phyloP scores from a whole-genome alignment of 306 rosid genomes.

The Trifolium pratense region DNA sequence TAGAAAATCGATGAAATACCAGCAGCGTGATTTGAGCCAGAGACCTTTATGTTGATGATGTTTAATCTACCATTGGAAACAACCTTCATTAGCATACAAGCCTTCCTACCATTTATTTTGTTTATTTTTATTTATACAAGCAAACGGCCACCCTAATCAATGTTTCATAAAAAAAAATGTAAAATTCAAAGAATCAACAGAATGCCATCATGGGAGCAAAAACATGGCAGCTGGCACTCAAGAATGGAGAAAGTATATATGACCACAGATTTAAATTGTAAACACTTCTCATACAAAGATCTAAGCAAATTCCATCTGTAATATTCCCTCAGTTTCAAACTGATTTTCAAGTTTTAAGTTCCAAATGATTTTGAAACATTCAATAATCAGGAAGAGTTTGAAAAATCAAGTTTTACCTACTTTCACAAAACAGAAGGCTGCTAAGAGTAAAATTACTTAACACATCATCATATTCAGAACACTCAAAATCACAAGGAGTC shows the following conservation, averaged over 20 bases:
- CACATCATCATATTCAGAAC: not conserved
- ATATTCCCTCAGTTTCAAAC: slow-evolving; percentile 26
- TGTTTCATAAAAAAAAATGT: slow-evolving; percentile 19
- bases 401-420: slow-evolving; percentile 22
- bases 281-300: slow-evolving; percentile 20
- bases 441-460: slow-evolving; percentile 22
- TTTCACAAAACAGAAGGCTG: slow-evolving; percentile 17
- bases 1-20: slow-evolving; percentile 5
- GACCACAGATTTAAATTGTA: slow-evolving; percentile 17
- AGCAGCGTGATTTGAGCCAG: not conserved
- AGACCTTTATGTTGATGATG: slow-evolving; percentile 8
- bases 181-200: slow-evolving; percentile 30
- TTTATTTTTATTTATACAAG: slow-evolving; percentile 8
- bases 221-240: slow-evolving; percentile 29
- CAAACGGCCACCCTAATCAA: not conserved
- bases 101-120: slow-evolving; percentile 29
- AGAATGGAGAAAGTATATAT: not conserved
- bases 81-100: slow-evolving; percentile 31
- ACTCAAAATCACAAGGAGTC: slow-evolving; percentile 13
- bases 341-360: slow-evolving; percentile 16
- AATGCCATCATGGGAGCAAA: slow-evolving; percentile 32
- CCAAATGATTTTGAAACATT: slow-evolving; percentile 21
- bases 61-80: slow-evolving; percentile 34
- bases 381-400: slow-evolving; percentile 9
- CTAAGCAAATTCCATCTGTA: slow-evolving; percentile 16